phyloP scores from a whole-genome alignment of 495 filamentous ascomycete species.

The Aspergillus hancockii region DNA sequence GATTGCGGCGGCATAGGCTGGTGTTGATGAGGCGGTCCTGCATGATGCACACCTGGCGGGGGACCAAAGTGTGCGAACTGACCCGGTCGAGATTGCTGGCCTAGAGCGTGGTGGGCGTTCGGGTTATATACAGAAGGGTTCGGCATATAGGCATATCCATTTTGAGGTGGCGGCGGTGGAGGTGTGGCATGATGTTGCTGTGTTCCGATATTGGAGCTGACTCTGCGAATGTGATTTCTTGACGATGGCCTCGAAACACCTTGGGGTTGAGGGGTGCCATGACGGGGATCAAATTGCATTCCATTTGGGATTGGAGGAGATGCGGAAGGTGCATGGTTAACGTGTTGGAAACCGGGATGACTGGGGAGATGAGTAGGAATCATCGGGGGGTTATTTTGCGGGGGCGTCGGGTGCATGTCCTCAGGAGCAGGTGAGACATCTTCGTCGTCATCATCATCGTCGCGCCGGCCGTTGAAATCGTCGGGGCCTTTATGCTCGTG shows the following conservation, averaged over 20 bases:
- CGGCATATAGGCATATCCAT: conserved; percentile 82
- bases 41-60: conserved; percentile 39
- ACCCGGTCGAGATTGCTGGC: conserved; percentile 42
- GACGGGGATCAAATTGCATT: conserved; percentile 67
- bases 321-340: conserved; percentile 82
- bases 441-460: conserved; percentile 80
- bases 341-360: conserved; percentile 72
- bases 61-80: conserved; percentile 53
- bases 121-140: conserved; percentile 84
- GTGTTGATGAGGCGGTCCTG: conserved; percentile 34
- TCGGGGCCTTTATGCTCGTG: conserved; percentile 96
- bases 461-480: conserved; percentile 85
- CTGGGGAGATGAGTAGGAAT: conserved; percentile 76
- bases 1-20: conserved; percentile 34
- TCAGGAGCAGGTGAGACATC: conserved; percentile 65
- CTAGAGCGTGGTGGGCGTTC: conserved; percentile 53
- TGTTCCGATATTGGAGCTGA: conserved; percentile 73
- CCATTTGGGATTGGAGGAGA: conserved; percentile 90
- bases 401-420: conserved; percentile 51
- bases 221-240: conserved; percentile 72
- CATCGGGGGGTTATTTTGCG: conserved; percentile 56
- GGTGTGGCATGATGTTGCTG: conserved; percentile 60
- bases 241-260: conserved; percentile 78
- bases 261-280: conserved; percentile 79
- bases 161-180: conserved; percentile 62